A percentile compares a stretch with the other conserved stretches of the same genome.
Evolutionary conservation across 306 rosid genomes (phyloP).

Genomic region (Castanopsis chinensis): DNA sequence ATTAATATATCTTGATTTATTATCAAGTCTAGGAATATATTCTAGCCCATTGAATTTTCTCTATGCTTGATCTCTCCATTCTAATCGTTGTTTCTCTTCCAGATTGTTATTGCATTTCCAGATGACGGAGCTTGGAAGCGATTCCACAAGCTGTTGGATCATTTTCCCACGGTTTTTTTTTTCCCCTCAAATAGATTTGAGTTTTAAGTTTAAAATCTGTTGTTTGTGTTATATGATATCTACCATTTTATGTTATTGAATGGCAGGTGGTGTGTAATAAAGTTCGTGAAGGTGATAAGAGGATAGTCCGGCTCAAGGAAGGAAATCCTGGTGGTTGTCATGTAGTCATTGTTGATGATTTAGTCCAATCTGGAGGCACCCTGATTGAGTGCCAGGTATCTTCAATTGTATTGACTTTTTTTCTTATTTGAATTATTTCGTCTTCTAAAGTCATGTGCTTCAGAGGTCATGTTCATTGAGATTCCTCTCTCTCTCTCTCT

Average conservation of each 20-base stretch:
- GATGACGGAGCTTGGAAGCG: slow-evolving; percentile 99
- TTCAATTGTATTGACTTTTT: slow-evolving; percentile 1
- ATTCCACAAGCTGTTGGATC: slow-evolving; percentile 87
- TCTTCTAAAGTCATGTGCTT: neutral
- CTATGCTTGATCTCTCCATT: neutral
- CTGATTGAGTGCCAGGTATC: slow-evolving; percentile 91
- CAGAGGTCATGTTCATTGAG: neutral
- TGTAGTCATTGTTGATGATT: slow-evolving; percentile 94
- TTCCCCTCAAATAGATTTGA: slow-evolving; percentile 11
- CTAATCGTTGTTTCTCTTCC: slow-evolving; percentile 22
- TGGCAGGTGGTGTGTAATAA: slow-evolving; percentile 84
- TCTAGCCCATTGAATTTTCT: slow-evolving; percentile 7
- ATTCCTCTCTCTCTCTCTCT: neutral
- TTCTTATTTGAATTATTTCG: neutral
- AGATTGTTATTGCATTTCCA: slow-evolving; percentile 96
- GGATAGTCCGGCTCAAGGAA: slow-evolving; percentile 94
- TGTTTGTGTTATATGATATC: slow-evolving; percentile 2
- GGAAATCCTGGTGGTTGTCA: slow-evolving; percentile 81
- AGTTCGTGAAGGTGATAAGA: slow-evolving; percentile 95
- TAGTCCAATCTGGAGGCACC: slow-evolving; percentile 98
- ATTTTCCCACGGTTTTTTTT: slow-evolving; percentile 54
- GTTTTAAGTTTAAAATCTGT: slow-evolving; percentile 11
- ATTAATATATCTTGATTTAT: neutral
- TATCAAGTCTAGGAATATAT: neutral
- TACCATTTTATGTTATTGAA: neutral